A percentile compares a stretch with the other conserved stretches of the same genome.
Evolutionary conservation across 2,329 filamentous ascomycete genomes (phyloP).

Genomic region (Xylariaceae sp.): DNA sequence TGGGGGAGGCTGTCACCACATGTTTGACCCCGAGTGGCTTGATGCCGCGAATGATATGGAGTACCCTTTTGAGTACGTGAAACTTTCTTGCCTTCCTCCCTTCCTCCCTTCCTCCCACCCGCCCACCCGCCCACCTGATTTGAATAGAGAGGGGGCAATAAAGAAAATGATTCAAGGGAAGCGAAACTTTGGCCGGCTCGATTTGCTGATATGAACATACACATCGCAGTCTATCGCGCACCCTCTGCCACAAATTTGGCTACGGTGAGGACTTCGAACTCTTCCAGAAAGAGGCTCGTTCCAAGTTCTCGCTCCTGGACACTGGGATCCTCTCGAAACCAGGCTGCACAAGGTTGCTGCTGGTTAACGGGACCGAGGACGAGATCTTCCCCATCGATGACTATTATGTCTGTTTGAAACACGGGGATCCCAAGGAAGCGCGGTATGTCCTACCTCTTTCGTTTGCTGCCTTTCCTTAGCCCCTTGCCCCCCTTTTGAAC

Average conservation of each 20-base stretch:
- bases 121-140: too few relatives aligned
- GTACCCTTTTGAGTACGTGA: conserved; percentile 51
- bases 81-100: background rate
- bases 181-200: too few relatives aligned
- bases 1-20: conserved; percentile 53
- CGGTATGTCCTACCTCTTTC: conserved; percentile 17
- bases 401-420: conserved; percentile 47
- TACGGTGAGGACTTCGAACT: conserved; percentile 24
- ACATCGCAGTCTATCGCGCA: conserved; percentile 18
- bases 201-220: background rate
- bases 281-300: conserved; percentile 29
- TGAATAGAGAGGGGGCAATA: too few relatives aligned
- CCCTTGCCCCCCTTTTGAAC: too few relatives aligned
- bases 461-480: too few relatives aligned
- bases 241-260: conserved; percentile 27
- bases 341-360: conserved; percentile 40
- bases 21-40: conserved; percentile 52
- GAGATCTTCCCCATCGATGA: conserved; percentile 60
- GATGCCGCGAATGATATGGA: conserved; percentile 50
- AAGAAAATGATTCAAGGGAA: too few relatives aligned
- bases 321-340: conserved; percentile 49
- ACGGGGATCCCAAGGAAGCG: conserved; percentile 48
- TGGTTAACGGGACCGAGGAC: conserved; percentile 54
- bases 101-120: too few relatives aligned
- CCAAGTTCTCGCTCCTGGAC: conserved; percentile 48